Conservation (phyloP, 2,329 filamentous ascomycete species). For the Botrytis tulipae region DNA sequence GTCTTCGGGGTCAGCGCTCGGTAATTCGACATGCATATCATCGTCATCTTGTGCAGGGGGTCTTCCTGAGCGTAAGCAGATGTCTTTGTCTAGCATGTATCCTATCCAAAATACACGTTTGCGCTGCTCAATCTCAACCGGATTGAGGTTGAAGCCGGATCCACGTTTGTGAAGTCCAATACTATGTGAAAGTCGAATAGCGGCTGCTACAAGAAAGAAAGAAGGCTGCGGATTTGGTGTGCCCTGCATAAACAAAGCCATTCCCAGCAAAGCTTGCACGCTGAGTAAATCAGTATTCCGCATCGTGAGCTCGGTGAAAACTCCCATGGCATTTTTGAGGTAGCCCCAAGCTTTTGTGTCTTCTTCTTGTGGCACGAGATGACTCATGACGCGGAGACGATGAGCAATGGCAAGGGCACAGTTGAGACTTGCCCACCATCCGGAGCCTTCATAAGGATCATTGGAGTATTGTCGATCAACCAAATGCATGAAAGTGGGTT, state of each 20-base stretch:
- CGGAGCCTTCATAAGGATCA: constrained; percentile 90
- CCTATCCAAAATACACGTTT: constrained; percentile 77
- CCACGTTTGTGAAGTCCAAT: constrained; percentile 95
- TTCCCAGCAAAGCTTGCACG: constrained; percentile 89
- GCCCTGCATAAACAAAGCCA: constrained; percentile 92
- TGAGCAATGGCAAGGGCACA: constrained; percentile 91
- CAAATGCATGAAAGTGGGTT: constrained; percentile 97
- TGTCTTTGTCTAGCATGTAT: constrained; percentile 72
- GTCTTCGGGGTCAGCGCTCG: constrained; percentile 84
- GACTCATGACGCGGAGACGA: constrained; percentile 90
- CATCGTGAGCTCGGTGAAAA: constrained; percentile 90
- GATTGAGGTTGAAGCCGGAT: constrained; percentile 88
- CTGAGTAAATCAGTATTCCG: constrained; percentile 93
- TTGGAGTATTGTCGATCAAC: constrained; percentile 91
- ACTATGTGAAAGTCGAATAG: constrained; percentile 85
- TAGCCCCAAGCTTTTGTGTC: constrained; percentile 95
- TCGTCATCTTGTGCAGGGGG: constrained; percentile 73
- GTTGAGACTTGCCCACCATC: constrained; percentile 98
- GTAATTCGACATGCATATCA: constrained; percentile 94
- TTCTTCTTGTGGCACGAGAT: constrained; percentile 84
- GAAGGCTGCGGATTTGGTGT: constrained; percentile 95
- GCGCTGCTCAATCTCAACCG: constrained; percentile 89
- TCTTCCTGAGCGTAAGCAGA: constrained; percentile 69
- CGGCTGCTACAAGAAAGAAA: constrained; percentile 86
- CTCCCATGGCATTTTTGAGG: constrained; percentile 93